phyloP scores from a whole-genome alignment of 306 rosid species.

The Begonia fuchsioides region DNA sequence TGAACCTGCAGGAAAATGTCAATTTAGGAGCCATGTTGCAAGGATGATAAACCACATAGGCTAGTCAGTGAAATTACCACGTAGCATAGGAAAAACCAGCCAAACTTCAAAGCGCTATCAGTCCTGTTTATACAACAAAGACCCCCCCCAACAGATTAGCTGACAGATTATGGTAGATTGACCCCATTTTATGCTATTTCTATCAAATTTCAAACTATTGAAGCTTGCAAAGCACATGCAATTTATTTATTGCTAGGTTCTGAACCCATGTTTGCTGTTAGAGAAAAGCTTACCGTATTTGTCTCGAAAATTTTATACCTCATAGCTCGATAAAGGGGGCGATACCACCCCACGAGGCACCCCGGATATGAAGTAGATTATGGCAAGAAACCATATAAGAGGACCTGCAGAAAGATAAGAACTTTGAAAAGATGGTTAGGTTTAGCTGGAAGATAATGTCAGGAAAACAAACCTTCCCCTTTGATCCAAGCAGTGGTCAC shows the following conservation, averaged over 20 bases:
- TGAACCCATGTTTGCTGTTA: not conserved
- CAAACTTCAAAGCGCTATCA: constrained; percentile 87
- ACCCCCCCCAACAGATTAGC: not conserved
- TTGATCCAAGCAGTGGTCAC: constrained; percentile 66
- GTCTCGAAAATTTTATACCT: constrained; percentile 31
- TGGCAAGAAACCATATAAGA: constrained; percentile 71
- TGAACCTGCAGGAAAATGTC: constrained; percentile 46
- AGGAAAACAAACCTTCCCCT: constrained; percentile 60
- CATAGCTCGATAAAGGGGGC: constrained; percentile 92
- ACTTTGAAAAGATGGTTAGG: constrained; percentile 10
- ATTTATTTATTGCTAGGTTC: too few species aligned
- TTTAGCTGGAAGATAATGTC: constrained; percentile 5
- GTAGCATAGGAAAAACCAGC: constrained; percentile 73
- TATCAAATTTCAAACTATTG: too few species aligned
- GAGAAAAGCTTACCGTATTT: too few species aligned
- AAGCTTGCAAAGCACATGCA: too few species aligned
- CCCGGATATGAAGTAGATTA: constrained; percentile 58
- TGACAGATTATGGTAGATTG: not conserved
- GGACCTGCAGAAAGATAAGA: constrained; percentile 37
- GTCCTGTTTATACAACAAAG: constrained; percentile 41
- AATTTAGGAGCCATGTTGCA: constrained; percentile 11
- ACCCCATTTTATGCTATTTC: too few species aligned
- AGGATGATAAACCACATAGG: constrained; percentile 10
- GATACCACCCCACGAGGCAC: constrained; percentile 89
- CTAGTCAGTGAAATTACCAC: constrained; percentile 25